Base-by-base conservation (phyloP, 2,329 filamentous ascomycete species). In the Colletotrichum navitas region DNA sequence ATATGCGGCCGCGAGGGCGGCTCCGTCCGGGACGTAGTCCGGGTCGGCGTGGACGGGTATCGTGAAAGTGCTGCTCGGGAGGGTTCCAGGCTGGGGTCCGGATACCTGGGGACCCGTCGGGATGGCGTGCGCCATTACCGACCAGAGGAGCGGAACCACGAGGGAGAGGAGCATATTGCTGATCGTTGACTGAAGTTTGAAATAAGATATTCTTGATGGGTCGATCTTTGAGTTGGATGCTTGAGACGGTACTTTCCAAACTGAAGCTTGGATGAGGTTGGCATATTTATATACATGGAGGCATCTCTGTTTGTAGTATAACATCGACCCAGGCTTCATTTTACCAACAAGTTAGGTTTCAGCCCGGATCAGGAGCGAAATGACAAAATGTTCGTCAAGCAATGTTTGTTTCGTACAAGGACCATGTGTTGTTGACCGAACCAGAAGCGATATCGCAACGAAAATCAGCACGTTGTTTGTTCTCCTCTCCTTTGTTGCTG, bases 1-100 rank as follows among this genome's bases (percentile, higher is more conserved):
- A 34, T 73, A 66, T 24, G 65, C 65, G 36, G 72, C 65, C 26
- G 61, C 69, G 39, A 73, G 61, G 6, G 62, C 72, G 56, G 64
- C 59, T 21, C 72, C 67, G 49, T 66, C 45, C 21, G 67, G 49
- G 2, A 71, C 32, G 51, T 66, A 51, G 26, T 71, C 49, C 47
- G 60, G 70, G 49, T 70, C 71, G n/a, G 36, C 55, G 8, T 51
- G 55, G 43, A 71, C 58, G 56, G 66, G 61, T 32, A 71, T 29
- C n/a, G 41, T 61, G 52, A 71, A 24, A 24, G 68, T 43, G 18
- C 41, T 49, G 36, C 51, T 59, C 41, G 26, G 68, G 66, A 36
- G 26, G 18, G 66, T 29, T 29, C 32, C 24, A 6, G 29, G 56
- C 47, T 45, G 45, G 21, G 21, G 36, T 24, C 24, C 55, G 47